phyloP scores from a whole-genome alignment of 495 filamentous ascomycete genomes.

The Talaromyces proteolyticus region DNA sequence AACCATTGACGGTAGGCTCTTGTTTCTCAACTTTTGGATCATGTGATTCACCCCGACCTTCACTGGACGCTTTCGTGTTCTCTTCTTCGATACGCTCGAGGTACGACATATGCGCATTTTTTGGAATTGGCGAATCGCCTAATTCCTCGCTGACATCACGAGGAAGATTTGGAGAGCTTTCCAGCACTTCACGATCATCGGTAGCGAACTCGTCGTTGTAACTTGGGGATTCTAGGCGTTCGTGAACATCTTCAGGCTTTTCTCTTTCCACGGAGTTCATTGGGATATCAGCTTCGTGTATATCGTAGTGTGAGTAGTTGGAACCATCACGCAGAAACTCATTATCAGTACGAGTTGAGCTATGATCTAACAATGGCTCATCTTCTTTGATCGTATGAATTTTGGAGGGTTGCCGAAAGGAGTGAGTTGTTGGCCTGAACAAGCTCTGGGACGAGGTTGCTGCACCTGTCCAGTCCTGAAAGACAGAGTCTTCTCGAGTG shows the following conservation, averaged over 20 bases:
- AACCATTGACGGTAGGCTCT: not conserved
- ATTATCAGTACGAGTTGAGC: not conserved
- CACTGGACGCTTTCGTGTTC: not conserved
- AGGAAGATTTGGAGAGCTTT: constrained; percentile 2
- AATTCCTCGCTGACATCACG: constrained; percentile 21
- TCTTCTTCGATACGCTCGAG: not conserved
- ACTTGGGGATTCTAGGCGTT: constrained; percentile 8
- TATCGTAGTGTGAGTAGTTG: too few relatives aligned
- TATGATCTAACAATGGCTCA: not conserved
- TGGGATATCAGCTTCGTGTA: constrained; percentile 18
- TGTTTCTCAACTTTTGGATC: not conserved
- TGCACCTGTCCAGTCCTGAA: constrained; percentile 27
- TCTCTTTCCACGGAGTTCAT: constrained; percentile 20
- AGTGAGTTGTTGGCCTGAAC: not conserved
- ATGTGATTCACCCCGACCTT: not conserved
- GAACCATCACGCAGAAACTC: not conserved
- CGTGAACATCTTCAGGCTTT: constrained; percentile 1
- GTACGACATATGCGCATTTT: not conserved
- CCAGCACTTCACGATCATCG: not conserved
- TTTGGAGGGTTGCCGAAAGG: not conserved
- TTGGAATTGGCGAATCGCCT: constrained; percentile 16
- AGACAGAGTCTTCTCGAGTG: constrained; percentile 25
- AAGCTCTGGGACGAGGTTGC: constrained; percentile 3
- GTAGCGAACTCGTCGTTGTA: not conserved
- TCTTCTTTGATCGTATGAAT: constrained; percentile 9